Evolutionary conservation across 495 filamentous ascomycete species (phyloP), one percentile per base, ranked within the genome.

Genomic region (Penicillium ochrochloron): DNA sequence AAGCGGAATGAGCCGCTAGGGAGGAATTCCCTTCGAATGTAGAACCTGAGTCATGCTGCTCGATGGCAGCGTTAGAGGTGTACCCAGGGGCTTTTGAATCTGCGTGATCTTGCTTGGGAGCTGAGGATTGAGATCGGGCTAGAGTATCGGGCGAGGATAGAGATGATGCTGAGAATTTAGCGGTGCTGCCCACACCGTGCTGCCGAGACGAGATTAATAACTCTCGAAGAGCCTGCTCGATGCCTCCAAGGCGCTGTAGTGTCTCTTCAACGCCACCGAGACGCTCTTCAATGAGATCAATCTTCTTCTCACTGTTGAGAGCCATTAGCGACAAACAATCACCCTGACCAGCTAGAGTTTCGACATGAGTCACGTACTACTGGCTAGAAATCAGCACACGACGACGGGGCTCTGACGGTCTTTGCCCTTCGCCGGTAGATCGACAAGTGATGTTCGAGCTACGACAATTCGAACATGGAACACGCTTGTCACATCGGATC

Each of bases 351-450:
- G 25, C 25, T n/a, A 12, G 25, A n/a, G 19, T 15, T 4, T 37
- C n/a, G 53, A 19, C 21, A 23, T 3, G 17, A 17, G 27, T 21
- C 53, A 71, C 80, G 42, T 80, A 89, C 88, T 91, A 91, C 79
- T 90, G 85, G 64, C 84, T 84, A 4, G 88, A 89, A 60, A 91
- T 89, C 48, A 90, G 72, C 9, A 91, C 85, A 34, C 88, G 78
- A 66, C 88, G 86, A 17, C 85, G 80, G 42, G 79, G 78, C 69
- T 89, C 86, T 60, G 79, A 79, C 25, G 84, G 81, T 62, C 84
- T 84, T 67, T 85, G 86, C 23, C 85, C 85, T 19, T 82, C 79
- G 0, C 85, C 86, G 11, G 86, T 89, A 0, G 86, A 89, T 61
- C 86, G 86, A 65, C 82, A 81, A 57, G 71, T 68, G 67, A 77